These are phyloP conservation scores for Pestalotiopsis sp. DNA, from an alignment of 2,329 filamentous ascomycete genomes.

Conservation along the genomic window DNA sequence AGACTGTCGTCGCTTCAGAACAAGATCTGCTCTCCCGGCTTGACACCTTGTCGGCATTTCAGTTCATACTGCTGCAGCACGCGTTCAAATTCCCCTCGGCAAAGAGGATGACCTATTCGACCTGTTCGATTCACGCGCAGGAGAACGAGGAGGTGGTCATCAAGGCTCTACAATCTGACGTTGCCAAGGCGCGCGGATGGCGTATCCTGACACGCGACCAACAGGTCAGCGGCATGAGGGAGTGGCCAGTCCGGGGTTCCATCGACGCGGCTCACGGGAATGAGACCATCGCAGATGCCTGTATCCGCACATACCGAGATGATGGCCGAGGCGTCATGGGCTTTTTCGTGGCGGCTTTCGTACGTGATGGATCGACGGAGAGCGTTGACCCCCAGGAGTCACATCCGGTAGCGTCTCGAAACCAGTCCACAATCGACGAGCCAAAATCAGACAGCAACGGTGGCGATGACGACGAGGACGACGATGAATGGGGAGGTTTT, in stretches of 20 bases:
- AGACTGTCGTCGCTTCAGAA: constrained; percentile 53
- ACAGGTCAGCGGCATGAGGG: constrained; percentile 75
- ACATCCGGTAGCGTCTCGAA: constrained; percentile 53
- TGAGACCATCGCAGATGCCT: constrained; percentile 67
- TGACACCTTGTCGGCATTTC: constrained; percentile 76
- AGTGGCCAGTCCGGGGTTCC: constrained; percentile 73
- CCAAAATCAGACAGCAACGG: constrained; percentile 24
- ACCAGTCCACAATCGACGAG: constrained; percentile 43
- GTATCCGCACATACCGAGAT: constrained; percentile 80
- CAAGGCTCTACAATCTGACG: constrained; percentile 67
- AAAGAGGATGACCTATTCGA: constrained; percentile 83
- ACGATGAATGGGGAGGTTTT: constrained; percentile 38
- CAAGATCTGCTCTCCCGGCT: constrained; percentile 67
- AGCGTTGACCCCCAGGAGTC: constrained; percentile 27
- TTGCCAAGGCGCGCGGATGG: constrained; percentile 75
- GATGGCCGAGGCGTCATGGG: constrained; percentile 88
- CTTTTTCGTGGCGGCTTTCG: constrained; percentile 92
- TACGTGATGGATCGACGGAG: constrained; percentile 52
- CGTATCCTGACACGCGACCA: constrained; percentile 70
- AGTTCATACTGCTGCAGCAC: constrained; percentile 80
- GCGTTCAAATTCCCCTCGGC: constrained; percentile 82
- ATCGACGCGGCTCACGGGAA: constrained; percentile 51
- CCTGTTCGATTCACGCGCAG: constrained; percentile 83
- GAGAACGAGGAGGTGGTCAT: constrained; percentile 90
- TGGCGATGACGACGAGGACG: constrained; percentile 22